Evolutionary conservation across 140 eudicot genomes (phyloP).

Genomic region (Cichorium intybus): DNA sequence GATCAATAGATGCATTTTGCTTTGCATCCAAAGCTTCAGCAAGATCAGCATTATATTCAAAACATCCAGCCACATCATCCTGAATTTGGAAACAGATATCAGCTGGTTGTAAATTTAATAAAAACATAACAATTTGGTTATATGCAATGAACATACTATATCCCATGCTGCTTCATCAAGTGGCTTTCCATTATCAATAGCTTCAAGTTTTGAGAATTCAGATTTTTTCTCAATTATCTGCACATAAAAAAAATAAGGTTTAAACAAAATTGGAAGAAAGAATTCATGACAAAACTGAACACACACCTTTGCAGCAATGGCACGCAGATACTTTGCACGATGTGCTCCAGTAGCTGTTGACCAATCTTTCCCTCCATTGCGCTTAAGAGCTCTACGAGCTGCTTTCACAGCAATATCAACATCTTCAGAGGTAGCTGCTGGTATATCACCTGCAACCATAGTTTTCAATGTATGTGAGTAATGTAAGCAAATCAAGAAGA

Average conservation of each 20-base stretch:
- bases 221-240: slow-evolving; percentile 76
- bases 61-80: slow-evolving; percentile 99
- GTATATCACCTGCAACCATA: slow-evolving; percentile 71
- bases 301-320: slow-evolving; percentile 96
- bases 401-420: slow-evolving; percentile 88
- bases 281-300: no score
- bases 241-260: background rate
- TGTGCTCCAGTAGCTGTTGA: slow-evolving; percentile 85
- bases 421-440: slow-evolving; percentile 93
- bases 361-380: slow-evolving; percentile 84
- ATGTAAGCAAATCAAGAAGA: slow-evolving; percentile 1
- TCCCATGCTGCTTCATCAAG: slow-evolving; percentile 94
- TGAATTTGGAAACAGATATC: slow-evolving; percentile 31
- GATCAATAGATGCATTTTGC: slow-evolving; percentile 67
- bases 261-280: no score
- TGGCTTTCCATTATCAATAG: slow-evolving; percentile 89
- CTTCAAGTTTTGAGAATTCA: slow-evolving; percentile 68
- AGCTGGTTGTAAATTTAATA: background rate
- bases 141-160: slow-evolving; percentile 47
- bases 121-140: background rate
- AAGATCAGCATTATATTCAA: slow-evolving; percentile 90
- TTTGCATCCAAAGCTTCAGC: slow-evolving; percentile 89
- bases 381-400: slow-evolving; percentile 70
- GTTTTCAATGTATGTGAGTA: slow-evolving; percentile 3
- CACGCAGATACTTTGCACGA: slow-evolving; percentile 94